Evolutionary conservation across 371 early-diverging fungal species (phyloP).

Genomic region (Gilbertella persicaria): DNA sequence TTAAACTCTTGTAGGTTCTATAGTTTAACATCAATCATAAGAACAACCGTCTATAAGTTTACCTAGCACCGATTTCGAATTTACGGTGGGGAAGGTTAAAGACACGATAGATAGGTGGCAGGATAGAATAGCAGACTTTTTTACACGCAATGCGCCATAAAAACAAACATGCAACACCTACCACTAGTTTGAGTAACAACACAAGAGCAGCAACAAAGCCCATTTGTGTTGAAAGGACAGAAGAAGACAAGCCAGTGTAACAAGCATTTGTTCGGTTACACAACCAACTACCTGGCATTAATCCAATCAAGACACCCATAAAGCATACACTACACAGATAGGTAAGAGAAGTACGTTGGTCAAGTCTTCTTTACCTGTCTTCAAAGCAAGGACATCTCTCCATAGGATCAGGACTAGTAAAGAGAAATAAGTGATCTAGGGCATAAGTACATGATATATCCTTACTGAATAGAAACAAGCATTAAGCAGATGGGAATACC

Average conservation of each 20-base stretch:
- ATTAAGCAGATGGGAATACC: conserved; percentile 39
- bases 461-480: conserved; percentile 63
- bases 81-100: conserved; percentile 64
- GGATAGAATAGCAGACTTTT: conserved; percentile 53
- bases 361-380: conserved; percentile 47
- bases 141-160: conserved; percentile 66
- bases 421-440: background rate
- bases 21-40: background rate
- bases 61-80: conserved; percentile 55
- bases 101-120: conserved; percentile 66
- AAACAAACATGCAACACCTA: conserved; percentile 63
- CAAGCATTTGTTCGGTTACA: conserved; percentile 44
- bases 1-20: conserved; percentile 62
- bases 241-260: conserved; percentile 35
- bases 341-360: background rate
- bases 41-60: background rate
- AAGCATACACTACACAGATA: conserved; percentile 60
- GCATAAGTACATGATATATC: background rate
- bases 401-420: conserved; percentile 65
- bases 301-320: conserved; percentile 68
- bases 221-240: conserved; percentile 36
- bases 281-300: conserved; percentile 66
- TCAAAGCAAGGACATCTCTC: conserved; percentile 83
- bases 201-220: conserved; percentile 31
- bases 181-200: conserved; percentile 44